Evolutionary conservation across 2,329 filamentous ascomycete species (phyloP).

Genomic region (Fusarium duplospermum): DNA sequence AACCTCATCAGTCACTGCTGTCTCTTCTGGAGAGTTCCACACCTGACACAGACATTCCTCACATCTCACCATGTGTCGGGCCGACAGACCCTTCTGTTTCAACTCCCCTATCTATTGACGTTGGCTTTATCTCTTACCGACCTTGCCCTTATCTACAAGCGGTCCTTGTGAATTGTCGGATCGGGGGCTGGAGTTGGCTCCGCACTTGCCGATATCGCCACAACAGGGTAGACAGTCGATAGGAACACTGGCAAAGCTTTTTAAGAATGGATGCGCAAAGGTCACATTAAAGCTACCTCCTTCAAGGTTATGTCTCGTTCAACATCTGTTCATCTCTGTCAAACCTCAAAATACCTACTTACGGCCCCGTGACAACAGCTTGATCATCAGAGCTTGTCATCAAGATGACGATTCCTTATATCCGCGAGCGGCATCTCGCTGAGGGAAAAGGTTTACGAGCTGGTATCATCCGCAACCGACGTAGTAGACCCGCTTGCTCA

Average conservation of each 20-base stretch:
- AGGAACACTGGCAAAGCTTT: neutral
- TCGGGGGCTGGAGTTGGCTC: neutral
- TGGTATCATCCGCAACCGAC: constrained; percentile 51
- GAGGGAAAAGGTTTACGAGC: constrained; percentile 62
- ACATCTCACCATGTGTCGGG: neutral
- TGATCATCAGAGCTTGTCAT: neutral
- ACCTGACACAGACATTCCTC: neutral
- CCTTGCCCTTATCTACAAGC: neutral
- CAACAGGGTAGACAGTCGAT: neutral
- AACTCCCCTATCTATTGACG: neutral
- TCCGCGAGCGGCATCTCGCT: constrained; percentile 50
- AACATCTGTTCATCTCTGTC: neutral
- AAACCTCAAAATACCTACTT: neutral
- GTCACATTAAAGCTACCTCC: neutral
- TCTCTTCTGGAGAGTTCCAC: neutral
- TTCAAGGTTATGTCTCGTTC: neutral
- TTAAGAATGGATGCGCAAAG: neutral
- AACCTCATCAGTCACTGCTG: neutral
- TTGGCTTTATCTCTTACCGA: neutral
- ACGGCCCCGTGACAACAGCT: neutral
- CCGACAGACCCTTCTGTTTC: neutral
- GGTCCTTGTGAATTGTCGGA: neutral
- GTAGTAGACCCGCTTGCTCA: neutral
- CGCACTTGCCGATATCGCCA: neutral
- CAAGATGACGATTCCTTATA: neutral